Evolutionary conservation across 1,284 basidiomycete genomes (phyloP), one percentile per base, ranked within the genome.

Genomic region (Omphalotus olearius): DNA sequence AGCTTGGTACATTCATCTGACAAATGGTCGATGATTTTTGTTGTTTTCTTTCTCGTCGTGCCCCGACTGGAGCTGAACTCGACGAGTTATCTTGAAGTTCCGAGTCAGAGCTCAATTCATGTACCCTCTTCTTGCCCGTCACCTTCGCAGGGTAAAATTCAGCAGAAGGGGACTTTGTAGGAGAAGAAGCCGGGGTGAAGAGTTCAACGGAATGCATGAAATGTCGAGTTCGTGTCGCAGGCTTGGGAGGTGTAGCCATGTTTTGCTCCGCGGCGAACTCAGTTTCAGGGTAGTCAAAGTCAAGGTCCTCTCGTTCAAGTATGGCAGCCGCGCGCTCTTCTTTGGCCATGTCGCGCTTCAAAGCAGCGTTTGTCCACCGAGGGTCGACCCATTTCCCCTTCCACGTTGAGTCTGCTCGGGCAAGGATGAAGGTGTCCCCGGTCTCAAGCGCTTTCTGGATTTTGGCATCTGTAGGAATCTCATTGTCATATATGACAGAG

Each of bases 371-470:
- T 17, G 7, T 35, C 45, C 45, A 46, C 16, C 35, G 26, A 4
- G 45, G 45, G 13, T 46, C 45, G 5, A 46, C 45, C 45, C 45
- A 46, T 3, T 36, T 46, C 6, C 45, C 45, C 20, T 46, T 2
- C 45, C 45, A 46, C 30, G 17, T 35, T 7, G 45, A 46, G 1
- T 17, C 18, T 23, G 45, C 45, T 13, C 25, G 45, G 1, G n/a
- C 18, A 4, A 17, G 28, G 2, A 46, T 46, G 10, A 46, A 46
- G 4, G n/a, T 16, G 30, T 46, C 45, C 6, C 16, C 28, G 20
- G 33, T 30, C 4, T 13, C 20, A 2, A 46, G 30, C 9, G 28
- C 30, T 10, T 28, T 33, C 35, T 36, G 45, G 3, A n/a, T 23
- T 10, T 35, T n/a, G 23, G 33, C 1, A 23, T 46, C 45, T 10